These are phyloP conservation scores for Podila clonocystis DNA, from an alignment of 192 early-diverging fungal species.

Conservation along the genomic window DNA sequence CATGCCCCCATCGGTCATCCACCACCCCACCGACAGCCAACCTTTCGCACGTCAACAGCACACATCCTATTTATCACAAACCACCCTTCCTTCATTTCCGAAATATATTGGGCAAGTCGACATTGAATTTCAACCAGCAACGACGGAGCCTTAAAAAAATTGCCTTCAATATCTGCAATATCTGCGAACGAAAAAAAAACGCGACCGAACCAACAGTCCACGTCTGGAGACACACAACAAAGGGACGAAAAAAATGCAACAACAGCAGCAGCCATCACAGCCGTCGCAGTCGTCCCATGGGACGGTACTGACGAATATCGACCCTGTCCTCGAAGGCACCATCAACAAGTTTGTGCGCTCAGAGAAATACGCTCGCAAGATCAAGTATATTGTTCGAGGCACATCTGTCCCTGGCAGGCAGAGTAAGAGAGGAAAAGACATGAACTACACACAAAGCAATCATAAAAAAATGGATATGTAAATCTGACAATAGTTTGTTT, in stretches of 20 bases:
- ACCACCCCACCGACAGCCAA: too few species aligned
- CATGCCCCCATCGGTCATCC: too few species aligned
- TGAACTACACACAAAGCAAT: neutral
- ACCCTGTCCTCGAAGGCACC: slow-evolving; percentile 29
- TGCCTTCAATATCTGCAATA: too few species aligned
- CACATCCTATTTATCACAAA: too few species aligned
- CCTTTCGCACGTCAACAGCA: too few species aligned
- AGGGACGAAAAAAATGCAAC: neutral
- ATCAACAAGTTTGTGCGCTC: slow-evolving; percentile 47
- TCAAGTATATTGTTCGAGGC: slow-evolving; percentile 33
- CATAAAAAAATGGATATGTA: too few species aligned
- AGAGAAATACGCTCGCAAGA: slow-evolving; percentile 48
- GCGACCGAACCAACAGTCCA: neutral
- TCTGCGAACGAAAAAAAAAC: neutral
- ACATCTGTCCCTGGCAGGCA: slow-evolving; percentile 43
- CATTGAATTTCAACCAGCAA: too few species aligned
- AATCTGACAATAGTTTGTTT: too few species aligned
- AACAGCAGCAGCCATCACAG: slow-evolving; percentile 18
- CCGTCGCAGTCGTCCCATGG: neutral
- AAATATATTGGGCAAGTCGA: too few species aligned
- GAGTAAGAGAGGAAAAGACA: slow-evolving; percentile 18
- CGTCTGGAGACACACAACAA: neutral
- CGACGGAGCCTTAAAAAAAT: too few species aligned
- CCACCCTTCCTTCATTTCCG: too few species aligned
- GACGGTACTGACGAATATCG: slow-evolving; percentile 16